Evolutionary conservation across 2,329 filamentous ascomycete species (phyloP).

Genomic region (Talaromyces sp.): DNA sequence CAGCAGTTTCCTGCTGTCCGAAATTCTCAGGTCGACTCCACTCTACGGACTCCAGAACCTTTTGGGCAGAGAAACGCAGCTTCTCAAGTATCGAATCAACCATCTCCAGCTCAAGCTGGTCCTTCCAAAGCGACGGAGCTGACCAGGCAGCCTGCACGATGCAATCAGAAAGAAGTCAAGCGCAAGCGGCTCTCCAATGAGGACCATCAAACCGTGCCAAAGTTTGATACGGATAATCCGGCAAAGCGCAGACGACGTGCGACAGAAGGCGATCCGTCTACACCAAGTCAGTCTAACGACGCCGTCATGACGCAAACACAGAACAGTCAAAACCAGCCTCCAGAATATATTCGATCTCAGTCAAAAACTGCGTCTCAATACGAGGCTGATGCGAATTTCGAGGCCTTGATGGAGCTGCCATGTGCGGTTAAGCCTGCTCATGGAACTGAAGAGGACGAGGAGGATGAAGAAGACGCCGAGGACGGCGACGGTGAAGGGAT

Average conservation of each 20-base stretch:
- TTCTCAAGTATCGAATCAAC: not conserved
- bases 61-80: not conserved
- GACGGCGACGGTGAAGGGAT: slow-evolving; percentile 5
- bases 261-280: slow-evolving; percentile 6
- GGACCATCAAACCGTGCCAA: not conserved
- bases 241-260: slow-evolving; percentile 5
- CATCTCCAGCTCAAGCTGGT: not conserved
- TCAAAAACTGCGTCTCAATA: not conserved
- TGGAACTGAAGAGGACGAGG: slow-evolving; percentile 16
- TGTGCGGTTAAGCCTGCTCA: slow-evolving; percentile 15
- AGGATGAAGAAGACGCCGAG: slow-evolving; percentile 5
- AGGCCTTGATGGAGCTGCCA: slow-evolving; percentile 23
- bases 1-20: not conserved
- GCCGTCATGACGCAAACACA: not conserved
- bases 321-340: not conserved
- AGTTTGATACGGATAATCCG: not conserved
- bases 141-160: not conserved
- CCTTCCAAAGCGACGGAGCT: not conserved
- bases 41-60: not conserved
- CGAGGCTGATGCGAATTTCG: slow-evolving; percentile 1
- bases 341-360: slow-evolving; percentile 7
- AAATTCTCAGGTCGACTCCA: not conserved
- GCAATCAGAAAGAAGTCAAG: not conserved
- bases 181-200: slow-evolving; percentile 6
- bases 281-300: not conserved